Conservation (phyloP, 495 filamentous ascomycete species). For the Podospora sp. region DNA sequence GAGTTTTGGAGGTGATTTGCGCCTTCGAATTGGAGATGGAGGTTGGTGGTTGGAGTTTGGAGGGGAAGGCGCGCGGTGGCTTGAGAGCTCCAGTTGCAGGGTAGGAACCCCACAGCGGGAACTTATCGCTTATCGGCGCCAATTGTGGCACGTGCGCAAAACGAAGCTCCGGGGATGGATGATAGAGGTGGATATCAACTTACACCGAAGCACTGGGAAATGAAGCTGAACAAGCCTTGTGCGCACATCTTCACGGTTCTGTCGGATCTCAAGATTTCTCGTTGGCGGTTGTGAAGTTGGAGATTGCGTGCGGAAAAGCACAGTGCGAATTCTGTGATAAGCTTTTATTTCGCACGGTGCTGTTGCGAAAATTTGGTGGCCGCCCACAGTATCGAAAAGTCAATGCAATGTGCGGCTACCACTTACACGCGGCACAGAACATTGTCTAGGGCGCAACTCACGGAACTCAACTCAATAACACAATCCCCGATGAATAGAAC, state of each 20-base stretch:
- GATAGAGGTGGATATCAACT: neutral
- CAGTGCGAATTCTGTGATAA: neutral
- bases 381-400: neutral
- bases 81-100: neutral
- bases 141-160: conserved; percentile 3
- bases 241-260: neutral
- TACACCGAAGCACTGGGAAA: neutral
- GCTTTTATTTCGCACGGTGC: neutral
- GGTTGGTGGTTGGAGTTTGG: neutral
- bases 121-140: conserved; percentile 1
- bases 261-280: neutral
- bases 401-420: neutral
- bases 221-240: neutral
- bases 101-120: neutral
- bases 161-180: neutral
- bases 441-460: neutral
- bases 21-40: neutral
- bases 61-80: neutral
- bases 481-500: too few species aligned
- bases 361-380: neutral
- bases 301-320: neutral
- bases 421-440: neutral
- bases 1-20: neutral
- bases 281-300: neutral
- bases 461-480: neutral